Evolutionary conservation across 257 asterid genomes (phyloP).

Genomic region (Galeopsis tetrahit): DNA sequence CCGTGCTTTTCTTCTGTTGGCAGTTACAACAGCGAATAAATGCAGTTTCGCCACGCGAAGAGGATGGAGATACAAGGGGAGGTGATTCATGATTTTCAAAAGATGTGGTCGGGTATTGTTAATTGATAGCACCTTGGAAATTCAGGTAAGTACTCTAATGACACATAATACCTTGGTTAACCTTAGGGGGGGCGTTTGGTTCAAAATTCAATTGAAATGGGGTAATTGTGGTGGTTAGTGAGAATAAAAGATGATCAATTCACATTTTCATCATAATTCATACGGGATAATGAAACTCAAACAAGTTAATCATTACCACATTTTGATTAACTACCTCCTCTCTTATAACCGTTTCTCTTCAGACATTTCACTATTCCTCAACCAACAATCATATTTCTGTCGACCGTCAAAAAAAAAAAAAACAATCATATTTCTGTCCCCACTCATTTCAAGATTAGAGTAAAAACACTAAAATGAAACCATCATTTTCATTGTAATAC

Average conservation of each 20-base stretch:
- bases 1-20: conserved; percentile 35
- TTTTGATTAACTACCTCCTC: background rate
- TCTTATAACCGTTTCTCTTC: background rate
- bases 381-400: background rate
- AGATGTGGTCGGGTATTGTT: conserved; percentile 37
- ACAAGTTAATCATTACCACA: background rate
- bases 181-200: background rate
- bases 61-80: conserved; percentile 65
- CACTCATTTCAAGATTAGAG: background rate
- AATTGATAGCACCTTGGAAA: conserved; percentile 47
- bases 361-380: background rate
- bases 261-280: background rate
- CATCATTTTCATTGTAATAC: background rate
- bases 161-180: background rate
- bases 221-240: background rate
- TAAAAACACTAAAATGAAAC: background rate
- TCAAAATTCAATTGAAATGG: background rate
- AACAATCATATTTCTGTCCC: background rate
- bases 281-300: background rate
- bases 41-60: conserved; percentile 55
- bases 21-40: conserved; percentile 84
- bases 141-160: conserved; percentile 43
- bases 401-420: too few relatives aligned
- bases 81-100: conserved; percentile 58
- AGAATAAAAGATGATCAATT: too few relatives aligned